Evolutionary conservation across 2,329 filamentous ascomycete species (phyloP).

Genomic region (Hymenoscyphus linearis): DNA sequence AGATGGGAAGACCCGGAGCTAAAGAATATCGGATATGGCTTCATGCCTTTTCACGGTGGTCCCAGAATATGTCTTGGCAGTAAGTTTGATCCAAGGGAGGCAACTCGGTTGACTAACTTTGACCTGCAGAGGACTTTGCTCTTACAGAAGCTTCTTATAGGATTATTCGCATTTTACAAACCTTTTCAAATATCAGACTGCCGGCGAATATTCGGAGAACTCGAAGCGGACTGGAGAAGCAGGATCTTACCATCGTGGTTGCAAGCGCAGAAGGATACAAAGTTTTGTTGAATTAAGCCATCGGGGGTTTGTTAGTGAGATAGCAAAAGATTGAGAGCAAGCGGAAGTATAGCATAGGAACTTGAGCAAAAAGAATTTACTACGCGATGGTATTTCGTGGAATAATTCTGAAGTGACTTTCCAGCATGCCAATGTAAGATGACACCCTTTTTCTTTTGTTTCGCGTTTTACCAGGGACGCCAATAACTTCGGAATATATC

Average conservation of each 20-base stretch:
- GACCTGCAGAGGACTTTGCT: slow-evolving; percentile 21
- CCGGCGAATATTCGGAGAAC: background rate
- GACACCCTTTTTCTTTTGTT: no score
- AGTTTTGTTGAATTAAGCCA: background rate
- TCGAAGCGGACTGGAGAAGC: background rate
- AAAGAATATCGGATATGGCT: slow-evolving; percentile 51
- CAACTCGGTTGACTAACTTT: background rate
- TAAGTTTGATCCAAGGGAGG: slow-evolving; percentile 10
- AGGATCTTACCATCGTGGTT: background rate
- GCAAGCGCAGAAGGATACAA: background rate
- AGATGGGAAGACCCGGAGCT: slow-evolving; percentile 61
- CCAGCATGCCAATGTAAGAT: no score
- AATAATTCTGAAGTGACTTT: no score
- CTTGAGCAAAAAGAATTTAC: no score
- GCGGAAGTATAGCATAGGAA: no score
- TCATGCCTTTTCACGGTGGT: slow-evolving; percentile 68
- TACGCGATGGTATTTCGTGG: no score
- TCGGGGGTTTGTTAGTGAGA: no score
- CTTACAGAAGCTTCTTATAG: slow-evolving; percentile 19
- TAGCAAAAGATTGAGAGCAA: no score
- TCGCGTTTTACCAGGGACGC: no score
- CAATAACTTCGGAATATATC: no score
- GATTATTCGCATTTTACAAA: background rate
- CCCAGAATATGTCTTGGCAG: slow-evolving; percentile 64
- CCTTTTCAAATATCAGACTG: background rate